Evolutionary conservation across 2,329 filamentous ascomycete genomes (phyloP).

Genomic region (Leptographium lundbergii): DNA sequence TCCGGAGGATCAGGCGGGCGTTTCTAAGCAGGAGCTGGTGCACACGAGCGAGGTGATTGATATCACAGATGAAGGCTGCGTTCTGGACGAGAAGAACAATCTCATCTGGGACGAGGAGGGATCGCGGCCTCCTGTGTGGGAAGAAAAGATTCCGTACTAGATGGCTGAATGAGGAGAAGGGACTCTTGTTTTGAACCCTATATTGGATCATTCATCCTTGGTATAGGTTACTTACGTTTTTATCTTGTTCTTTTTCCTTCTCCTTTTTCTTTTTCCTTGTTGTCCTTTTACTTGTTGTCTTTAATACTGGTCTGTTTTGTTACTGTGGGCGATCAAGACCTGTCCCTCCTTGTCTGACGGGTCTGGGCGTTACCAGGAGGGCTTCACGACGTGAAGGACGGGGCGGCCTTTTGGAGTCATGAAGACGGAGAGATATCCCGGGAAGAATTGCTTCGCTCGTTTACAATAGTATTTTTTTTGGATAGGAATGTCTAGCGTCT

Average conservation of each 20-base stretch:
- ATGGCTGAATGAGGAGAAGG: not conserved
- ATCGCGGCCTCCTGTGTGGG: constrained; percentile 22
- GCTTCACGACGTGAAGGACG: not conserved
- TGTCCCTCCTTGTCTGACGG: not conserved
- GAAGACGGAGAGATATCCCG: constrained; percentile 9
- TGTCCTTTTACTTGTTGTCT: not conserved
- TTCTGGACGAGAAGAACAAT: constrained; percentile 54
- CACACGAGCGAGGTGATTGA: constrained; percentile 60
- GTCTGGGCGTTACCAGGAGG: not conserved
- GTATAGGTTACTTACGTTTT: not conserved
- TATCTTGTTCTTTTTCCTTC: not conserved
- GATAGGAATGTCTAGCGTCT: not conserved
- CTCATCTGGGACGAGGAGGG: constrained; percentile 22
- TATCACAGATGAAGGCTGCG: constrained; percentile 69
- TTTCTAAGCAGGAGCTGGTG: constrained; percentile 64
- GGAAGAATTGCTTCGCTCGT: constrained; percentile 5
- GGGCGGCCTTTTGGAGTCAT: constrained; percentile 2
- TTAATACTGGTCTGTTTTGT: not conserved
- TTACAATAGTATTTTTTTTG: constrained; percentile 3
- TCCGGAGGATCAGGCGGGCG: constrained; percentile 58
- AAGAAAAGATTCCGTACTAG: constrained; percentile 23
- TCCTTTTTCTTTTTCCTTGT: not conserved
- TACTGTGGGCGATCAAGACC: not conserved
- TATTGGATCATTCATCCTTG: not conserved
- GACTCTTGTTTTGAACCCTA: not conserved